phyloP scores from a whole-genome alignment of 2,329 filamentous ascomycete species.

The Dactylellina haptotyla region DNA sequence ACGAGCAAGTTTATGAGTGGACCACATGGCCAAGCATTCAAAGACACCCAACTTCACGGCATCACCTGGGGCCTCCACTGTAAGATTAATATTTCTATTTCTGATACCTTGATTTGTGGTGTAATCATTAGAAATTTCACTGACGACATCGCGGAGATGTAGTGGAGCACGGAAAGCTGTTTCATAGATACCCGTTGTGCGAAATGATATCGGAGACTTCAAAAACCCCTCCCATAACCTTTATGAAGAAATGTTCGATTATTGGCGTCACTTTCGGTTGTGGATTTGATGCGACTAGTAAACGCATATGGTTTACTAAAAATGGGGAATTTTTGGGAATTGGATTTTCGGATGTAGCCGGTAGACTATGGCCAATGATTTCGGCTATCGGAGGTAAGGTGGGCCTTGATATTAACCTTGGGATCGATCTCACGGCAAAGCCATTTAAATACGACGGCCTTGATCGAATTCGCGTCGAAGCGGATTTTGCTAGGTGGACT shows the following conservation, averaged over 20 bases:
- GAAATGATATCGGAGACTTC: too few species aligned
- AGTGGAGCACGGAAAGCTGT: background rate
- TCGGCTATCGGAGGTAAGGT: background rate
- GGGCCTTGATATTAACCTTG: too few species aligned
- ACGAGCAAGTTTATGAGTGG: background rate
- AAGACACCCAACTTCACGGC: background rate
- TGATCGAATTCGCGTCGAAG: too few species aligned
- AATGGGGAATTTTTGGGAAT: conserved; percentile 2
- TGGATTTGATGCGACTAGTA: background rate
- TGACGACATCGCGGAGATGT: too few species aligned
- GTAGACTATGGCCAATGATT: background rate
- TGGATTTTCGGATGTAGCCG: background rate
- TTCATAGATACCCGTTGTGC: background rate
- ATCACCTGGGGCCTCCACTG: background rate
- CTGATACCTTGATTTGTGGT: background rate
- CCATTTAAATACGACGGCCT: too few species aligned
- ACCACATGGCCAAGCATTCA: background rate
- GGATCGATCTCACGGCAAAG: too few species aligned
- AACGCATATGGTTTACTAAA: background rate
- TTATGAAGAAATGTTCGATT: background rate
- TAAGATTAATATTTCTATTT: conserved; percentile 2
- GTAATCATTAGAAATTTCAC: too few species aligned
- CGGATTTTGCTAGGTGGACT: too few species aligned
- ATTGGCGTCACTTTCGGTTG: background rate
- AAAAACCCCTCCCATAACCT: too few species aligned